Conservation (phyloP, 768 basidiomycete genomes). For the Panus rudis region DNA sequence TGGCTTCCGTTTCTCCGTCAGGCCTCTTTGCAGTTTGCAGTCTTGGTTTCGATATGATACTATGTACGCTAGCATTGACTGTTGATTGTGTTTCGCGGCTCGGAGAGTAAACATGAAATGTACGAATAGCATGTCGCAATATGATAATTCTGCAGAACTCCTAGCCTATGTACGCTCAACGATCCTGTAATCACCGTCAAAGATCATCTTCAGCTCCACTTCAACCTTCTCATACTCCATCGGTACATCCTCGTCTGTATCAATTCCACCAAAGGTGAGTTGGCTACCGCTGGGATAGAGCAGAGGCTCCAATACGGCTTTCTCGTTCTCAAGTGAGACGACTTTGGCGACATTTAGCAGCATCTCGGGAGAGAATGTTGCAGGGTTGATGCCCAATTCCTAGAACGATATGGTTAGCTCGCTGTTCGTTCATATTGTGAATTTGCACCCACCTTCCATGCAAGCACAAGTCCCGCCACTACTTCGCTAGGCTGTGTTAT, state of each 20-base stretch:
- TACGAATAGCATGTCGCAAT: no score
- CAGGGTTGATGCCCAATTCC: slow-evolving; percentile 53
- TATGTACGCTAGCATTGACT: no score
- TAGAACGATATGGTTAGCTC: slow-evolving; percentile 19
- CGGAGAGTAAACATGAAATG: no score
- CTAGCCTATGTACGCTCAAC: no score
- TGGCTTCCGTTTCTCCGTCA: no score
- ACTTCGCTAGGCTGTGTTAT: slow-evolving; percentile 14
- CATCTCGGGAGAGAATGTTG: slow-evolving; percentile 53
- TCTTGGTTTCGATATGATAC: no score
- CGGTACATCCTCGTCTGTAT: slow-evolving; percentile 14
- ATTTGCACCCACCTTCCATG: slow-evolving; percentile 26
- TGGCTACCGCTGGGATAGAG: slow-evolving; percentile 7
- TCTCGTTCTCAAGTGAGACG: not conserved
- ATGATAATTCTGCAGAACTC: no score
- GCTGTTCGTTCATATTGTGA: not conserved
- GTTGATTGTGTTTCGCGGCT: no score
- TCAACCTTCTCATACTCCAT: slow-evolving; percentile 15
- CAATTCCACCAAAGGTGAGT: slow-evolving; percentile 24
- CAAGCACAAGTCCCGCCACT: slow-evolving; percentile 19
- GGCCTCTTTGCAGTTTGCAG: no score
- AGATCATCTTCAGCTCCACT: no score
- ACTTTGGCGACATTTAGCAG: slow-evolving; percentile 37
- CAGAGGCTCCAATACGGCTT: not conserved
- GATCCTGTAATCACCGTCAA: no score